Conservation (phyloP, 1,284 basidiomycete genomes). For the Irpex sp. region DNA sequence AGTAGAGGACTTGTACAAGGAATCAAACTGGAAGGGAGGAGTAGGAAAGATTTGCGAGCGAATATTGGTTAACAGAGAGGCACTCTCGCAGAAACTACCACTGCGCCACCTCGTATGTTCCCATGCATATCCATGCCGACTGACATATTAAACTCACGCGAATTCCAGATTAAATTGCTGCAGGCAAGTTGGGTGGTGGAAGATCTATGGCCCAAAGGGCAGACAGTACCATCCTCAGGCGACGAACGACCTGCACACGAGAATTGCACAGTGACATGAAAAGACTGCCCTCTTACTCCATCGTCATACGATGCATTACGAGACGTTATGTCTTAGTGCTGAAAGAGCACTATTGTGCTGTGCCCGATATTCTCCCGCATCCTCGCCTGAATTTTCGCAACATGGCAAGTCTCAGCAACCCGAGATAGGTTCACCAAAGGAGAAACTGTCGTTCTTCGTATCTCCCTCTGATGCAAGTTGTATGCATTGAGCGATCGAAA, state of each 20-base stretch:
- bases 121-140: not conserved
- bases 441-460: not conserved
- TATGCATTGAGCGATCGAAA: not conserved
- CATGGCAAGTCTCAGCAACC: no score
- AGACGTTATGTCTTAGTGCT: no score
- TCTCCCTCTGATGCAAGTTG: not conserved
- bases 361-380: no score
- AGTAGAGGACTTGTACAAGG: conserved; percentile 33
- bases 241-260: conserved; percentile 30
- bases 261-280: not conserved
- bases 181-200: conserved; percentile 73
- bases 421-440: no score
- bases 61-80: conserved; percentile 47
- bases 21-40: conserved; percentile 53
- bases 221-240: conserved; percentile 54
- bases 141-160: conserved; percentile 4
- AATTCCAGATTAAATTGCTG: conserved; percentile 59
- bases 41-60: conserved; percentile 62
- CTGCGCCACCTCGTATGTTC: conserved; percentile 57
- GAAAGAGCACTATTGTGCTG: no score
- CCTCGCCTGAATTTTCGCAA: no score
- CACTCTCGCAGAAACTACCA: conserved; percentile 55
- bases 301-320: not conserved
- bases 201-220: conserved; percentile 66
- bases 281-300: not conserved